Evolutionary conservation across 148 eudicot species (phyloP), one percentile per base, ranked within the genome.

Genomic region (Nyssa sinensis): DNA sequence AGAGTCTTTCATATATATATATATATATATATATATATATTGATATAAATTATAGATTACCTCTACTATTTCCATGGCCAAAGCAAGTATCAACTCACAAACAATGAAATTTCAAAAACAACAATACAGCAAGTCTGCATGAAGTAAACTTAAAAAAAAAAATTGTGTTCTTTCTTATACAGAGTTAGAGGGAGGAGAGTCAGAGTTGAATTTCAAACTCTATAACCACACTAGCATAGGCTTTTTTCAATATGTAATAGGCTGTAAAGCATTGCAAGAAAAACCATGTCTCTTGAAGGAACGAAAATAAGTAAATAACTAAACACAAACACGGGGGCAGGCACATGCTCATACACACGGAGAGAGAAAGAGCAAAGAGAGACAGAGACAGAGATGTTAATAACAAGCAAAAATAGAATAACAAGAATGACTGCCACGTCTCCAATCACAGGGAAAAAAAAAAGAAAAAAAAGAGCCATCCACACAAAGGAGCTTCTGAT

Each of bases 401-500:
- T 61, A 41, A 35, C 34, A 62, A 28, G 35, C 35, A 39, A 44
- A 62, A 62, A 21, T n/a, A 59, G 13, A 59, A 2, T 35, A n/a
- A 5, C 55, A 24, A 27, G 59, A 57, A 41, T 49, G 29, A 37
- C 29, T 31, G 17, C 37, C 61, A 39, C 31, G 34, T 41, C 12
- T n/a, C 41, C 25, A 27, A 41, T 30, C 3, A 30, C 57, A 57
- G 12, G 29, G 13, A 41, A 31, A 17, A 14, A 12, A 67, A 28
- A 57, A 63, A 51, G 14, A 34, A 30, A 8, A 14, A 14, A n/a
- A 33, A 33, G 17, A 41, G 67, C 31, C 74, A 68, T 55, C 33
- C 27, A 64, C 28, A 64, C 28, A 72, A 25, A 57, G 66, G 27
- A 79, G 23, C 34, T 27, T 71, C 47, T 35, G n/a, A 76, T 53